Conservation (phyloP, 2,329 filamentous ascomycete species). For the Septoria petroselini region DNA sequence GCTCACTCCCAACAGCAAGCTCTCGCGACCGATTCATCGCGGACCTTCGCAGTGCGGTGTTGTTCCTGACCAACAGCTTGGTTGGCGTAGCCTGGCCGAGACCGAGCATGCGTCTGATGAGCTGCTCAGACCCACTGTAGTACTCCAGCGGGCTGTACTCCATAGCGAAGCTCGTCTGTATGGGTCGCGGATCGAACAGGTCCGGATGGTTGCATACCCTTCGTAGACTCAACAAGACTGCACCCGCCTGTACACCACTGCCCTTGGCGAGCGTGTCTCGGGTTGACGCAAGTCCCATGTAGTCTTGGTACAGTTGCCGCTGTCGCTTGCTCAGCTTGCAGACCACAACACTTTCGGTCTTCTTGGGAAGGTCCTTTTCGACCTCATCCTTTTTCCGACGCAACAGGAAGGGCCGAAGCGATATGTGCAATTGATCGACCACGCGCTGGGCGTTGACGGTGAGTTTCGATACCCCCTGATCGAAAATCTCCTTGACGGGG, state of each 20-base stretch:
- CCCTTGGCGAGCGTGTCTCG: slow-evolving; percentile 84
- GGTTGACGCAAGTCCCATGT: slow-evolving; percentile 85
- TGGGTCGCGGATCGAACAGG: slow-evolving; percentile 90
- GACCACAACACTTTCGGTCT: slow-evolving; percentile 95
- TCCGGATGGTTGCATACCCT: slow-evolving; percentile 99
- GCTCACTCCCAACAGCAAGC: slow-evolving; percentile 25
- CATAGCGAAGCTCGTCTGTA: slow-evolving; percentile 96
- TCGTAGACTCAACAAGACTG: slow-evolving; percentile 93
- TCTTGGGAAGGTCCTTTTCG: slow-evolving; percentile 97
- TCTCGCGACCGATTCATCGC: slow-evolving; percentile 25
- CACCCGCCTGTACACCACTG: slow-evolving; percentile 97
- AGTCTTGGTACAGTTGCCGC: slow-evolving; percentile 92
- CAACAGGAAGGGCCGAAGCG: slow-evolving; percentile 85
- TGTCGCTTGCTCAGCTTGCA: slow-evolving; percentile 94
- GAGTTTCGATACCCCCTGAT: slow-evolving; percentile 89
- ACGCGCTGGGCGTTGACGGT: slow-evolving; percentile 90
- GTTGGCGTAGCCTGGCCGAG: slow-evolving; percentile 15
- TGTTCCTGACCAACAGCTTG: slow-evolving; percentile 22
- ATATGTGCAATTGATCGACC: slow-evolving; percentile 89
- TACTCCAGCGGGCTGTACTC: slow-evolving; percentile 64
- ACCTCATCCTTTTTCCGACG: slow-evolving; percentile 92
- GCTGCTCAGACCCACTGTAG: slow-evolving; percentile 68
- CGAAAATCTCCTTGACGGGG: slow-evolving; percentile 91
- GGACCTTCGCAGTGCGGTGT: slow-evolving; percentile 24
- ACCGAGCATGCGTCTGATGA: slow-evolving; percentile 58